Conservation (phyloP, 345 rosid species). For the Nephelium lappaceum region DNA sequence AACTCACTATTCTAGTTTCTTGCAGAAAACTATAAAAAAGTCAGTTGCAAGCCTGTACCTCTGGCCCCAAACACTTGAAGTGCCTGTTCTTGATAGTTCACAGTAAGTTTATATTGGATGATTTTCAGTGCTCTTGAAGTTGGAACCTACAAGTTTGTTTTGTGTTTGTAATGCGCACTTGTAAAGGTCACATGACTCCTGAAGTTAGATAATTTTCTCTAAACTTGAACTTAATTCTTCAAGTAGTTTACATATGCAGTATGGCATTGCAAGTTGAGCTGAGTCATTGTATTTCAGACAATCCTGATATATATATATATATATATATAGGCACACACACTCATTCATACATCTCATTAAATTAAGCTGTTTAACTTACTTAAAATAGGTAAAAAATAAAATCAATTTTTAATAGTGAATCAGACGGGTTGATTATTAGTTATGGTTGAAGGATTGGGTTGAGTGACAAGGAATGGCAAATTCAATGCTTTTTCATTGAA, state of each 20-base stretch:
- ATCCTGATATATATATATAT: too few species aligned
- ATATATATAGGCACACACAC: too few species aligned
- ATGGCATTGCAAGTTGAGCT: neutral
- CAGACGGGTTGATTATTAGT: neutral
- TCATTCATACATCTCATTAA: neutral
- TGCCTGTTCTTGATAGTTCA: constrained; percentile 64
- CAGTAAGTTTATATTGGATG: constrained; percentile 37
- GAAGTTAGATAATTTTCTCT: neutral
- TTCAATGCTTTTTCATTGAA: neutral
- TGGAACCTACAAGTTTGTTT: neutral
- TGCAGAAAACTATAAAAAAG: constrained; percentile 59
- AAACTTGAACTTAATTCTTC: neutral
- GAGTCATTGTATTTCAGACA: neutral
- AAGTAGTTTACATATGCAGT: neutral
- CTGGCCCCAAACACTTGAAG: constrained; percentile 73
- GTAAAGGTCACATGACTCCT: neutral
- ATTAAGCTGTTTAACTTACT: neutral
- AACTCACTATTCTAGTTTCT: constrained; percentile 1
- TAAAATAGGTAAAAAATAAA: too few species aligned
- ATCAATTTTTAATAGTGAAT: neutral
- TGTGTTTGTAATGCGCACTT: neutral
- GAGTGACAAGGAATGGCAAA: neutral
- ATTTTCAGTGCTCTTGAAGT: neutral
- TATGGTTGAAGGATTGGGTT: neutral
- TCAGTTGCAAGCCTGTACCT: constrained; percentile 62